A percentile compares a stretch with the other conserved stretches of the same genome.
These are phyloP conservation scores for Hypomontagnella submonticulosa DNA, from an alignment of 495 filamentous ascomycete genomes.

Conservation along the genomic window DNA sequence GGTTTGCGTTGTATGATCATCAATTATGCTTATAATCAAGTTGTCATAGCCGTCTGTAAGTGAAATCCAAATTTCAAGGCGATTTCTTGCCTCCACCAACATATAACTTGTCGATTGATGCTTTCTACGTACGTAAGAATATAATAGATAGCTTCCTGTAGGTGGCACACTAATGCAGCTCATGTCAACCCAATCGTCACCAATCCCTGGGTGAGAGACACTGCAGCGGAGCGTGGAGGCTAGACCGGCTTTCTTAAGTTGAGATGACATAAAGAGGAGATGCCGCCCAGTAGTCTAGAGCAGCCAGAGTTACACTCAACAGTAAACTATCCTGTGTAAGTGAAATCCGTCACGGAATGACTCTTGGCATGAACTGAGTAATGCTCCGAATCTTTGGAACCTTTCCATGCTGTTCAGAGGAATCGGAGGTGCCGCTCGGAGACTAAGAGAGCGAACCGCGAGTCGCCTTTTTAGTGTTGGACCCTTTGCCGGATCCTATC, in stretches of 20 bases:
- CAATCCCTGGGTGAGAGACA: slow-evolving; percentile 17
- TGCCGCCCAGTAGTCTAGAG: slow-evolving; percentile 23
- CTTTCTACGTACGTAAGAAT: slow-evolving; percentile 1
- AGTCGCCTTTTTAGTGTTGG: slow-evolving; percentile 1
- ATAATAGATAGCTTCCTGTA: slow-evolving; percentile 10
- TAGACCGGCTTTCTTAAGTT: slow-evolving; percentile 12
- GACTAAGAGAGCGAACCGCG: slow-evolving; percentile 6
- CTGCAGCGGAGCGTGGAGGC: slow-evolving; percentile 19
- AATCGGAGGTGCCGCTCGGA: slow-evolving; percentile 28
- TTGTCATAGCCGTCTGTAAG: not conserved
- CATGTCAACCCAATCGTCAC: slow-evolving; percentile 23
- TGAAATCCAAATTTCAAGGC: slow-evolving; percentile 27
- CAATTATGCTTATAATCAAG: slow-evolving; percentile 16
- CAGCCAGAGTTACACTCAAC: slow-evolving; percentile 37
- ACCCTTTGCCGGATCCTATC: too few species aligned
- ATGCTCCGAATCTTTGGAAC: slow-evolving; percentile 15
- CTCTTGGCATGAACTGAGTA: slow-evolving; percentile 36
- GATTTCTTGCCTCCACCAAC: slow-evolving; percentile 21
- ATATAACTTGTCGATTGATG: slow-evolving; percentile 1
- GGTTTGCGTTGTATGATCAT: slow-evolving; percentile 28
- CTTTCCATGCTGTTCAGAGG: slow-evolving; percentile 8
- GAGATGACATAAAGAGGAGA: slow-evolving; percentile 8
- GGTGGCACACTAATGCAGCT: slow-evolving; percentile 23
- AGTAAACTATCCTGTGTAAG: slow-evolving; percentile 38
- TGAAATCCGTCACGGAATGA: slow-evolving; percentile 42